These are phyloP conservation scores for Petunia secreta DNA, from an alignment of 257 asterid genomes.

Conservation along the genomic window DNA sequence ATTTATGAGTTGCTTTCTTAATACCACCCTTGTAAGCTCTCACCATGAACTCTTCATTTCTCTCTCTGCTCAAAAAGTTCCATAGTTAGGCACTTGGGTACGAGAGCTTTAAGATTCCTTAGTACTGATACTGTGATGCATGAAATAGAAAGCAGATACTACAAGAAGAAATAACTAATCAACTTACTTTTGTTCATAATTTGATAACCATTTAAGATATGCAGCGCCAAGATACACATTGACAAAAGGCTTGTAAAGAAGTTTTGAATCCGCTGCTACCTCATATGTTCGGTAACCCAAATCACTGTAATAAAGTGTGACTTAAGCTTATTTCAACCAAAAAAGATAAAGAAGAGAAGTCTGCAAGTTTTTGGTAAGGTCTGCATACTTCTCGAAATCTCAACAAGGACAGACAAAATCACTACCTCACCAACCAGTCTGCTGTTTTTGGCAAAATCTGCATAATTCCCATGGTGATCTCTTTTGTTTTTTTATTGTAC, in stretches of 20 bases:
- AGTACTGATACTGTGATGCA: background rate
- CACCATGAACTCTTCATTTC: conserved; percentile 91
- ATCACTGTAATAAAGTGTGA: conserved; percentile 62
- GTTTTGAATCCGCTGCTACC: conserved; percentile 47
- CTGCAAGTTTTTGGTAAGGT: background rate
- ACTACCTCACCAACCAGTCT: conserved; percentile 75
- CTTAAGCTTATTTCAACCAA: conserved; percentile 27
- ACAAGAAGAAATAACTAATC: conserved; percentile 13
- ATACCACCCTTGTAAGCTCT: conserved; percentile 92
- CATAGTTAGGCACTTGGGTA: conserved; percentile 4
- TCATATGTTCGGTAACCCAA: conserved; percentile 63
- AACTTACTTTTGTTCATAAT: conserved; percentile 66
- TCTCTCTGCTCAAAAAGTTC: conserved; percentile 58
- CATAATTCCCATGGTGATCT: conserved; percentile 71
- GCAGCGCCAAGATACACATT: conserved; percentile 92
- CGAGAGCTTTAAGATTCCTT: background rate
- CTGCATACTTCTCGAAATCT: background rate
- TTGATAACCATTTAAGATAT: conserved; percentile 84
- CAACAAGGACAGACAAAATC: background rate
- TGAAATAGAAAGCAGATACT: background rate
- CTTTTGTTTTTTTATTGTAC: conserved; percentile 67
- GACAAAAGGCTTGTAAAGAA: conserved; percentile 70
- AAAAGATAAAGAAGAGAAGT: background rate
- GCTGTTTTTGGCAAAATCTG: conserved; percentile 78
- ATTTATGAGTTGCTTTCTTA: conserved; percentile 82